phyloP scores from a whole-genome alignment of 345 rosid genomes.

The Gynandropsis gynandra region DNA sequence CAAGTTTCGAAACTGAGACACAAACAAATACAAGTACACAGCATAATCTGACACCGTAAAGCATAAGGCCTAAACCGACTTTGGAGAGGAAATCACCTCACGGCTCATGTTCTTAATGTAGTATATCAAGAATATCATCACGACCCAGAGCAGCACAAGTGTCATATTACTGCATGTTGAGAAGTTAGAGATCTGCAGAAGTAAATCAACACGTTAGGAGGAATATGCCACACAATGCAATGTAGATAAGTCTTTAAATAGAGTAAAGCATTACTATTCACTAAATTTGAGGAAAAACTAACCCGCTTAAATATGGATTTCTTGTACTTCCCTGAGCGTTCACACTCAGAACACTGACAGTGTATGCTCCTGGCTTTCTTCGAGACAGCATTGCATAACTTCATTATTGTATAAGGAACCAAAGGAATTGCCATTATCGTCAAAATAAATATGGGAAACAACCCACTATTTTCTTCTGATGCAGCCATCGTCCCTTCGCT shows the following conservation, averaged over 20 bases:
- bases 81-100: slow-evolving; percentile 46
- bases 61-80: not conserved
- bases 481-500: slow-evolving; percentile 62
- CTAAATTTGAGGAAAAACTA: slow-evolving; percentile 12
- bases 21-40: slow-evolving; percentile 10
- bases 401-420: slow-evolving; percentile 76
- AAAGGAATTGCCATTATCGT: slow-evolving; percentile 91
- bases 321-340: slow-evolving; percentile 74
- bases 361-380: slow-evolving; percentile 65
- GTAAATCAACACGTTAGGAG: slow-evolving; percentile 16
- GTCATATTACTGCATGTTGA: slow-evolving; percentile 91
- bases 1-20: slow-evolving; percentile 5
- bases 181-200: slow-evolving; percentile 80
- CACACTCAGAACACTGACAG: slow-evolving; percentile 79
- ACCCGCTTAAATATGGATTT: slow-evolving; percentile 80
- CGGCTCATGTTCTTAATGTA: slow-evolving; percentile 82
- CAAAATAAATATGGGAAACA: slow-evolving; percentile 94
- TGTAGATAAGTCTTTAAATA: no score
- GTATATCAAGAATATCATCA: slow-evolving; percentile 79
- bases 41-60: not conserved
- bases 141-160: slow-evolving; percentile 67
- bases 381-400: slow-evolving; percentile 64
- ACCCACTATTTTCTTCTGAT: slow-evolving; percentile 72
- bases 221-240: slow-evolving; percentile 3
- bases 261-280: not conserved